These are phyloP conservation scores for Pichia sp. DNA, from an alignment of 1,139 yeast genomes.

Conservation along the genomic window DNA sequence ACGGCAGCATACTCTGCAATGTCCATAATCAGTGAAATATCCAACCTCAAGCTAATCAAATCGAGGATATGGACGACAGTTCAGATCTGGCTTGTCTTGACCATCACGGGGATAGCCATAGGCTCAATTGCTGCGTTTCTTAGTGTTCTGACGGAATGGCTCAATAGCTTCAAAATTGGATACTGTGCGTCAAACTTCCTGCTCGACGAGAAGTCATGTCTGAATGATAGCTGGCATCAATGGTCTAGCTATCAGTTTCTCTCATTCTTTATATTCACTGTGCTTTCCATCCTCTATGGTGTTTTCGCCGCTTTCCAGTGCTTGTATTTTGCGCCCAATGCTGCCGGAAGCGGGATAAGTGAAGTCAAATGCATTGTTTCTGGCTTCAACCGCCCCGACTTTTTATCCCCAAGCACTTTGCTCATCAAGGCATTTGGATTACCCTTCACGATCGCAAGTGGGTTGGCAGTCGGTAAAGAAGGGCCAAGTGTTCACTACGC, in stretches of 20 bases:
- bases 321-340: constrained; percentile 71
- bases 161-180: constrained; percentile 77
- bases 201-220: background rate
- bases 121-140: constrained; percentile 81
- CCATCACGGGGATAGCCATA: constrained; percentile 67
- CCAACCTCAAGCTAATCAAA: constrained; percentile 14
- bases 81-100: constrained; percentile 73
- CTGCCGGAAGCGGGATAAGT: constrained; percentile 96
- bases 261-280: constrained; percentile 58
- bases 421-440: constrained; percentile 72
- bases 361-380: constrained; percentile 94
- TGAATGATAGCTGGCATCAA: constrained; percentile 11
- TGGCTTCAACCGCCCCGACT: constrained; percentile 80
- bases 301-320: constrained; percentile 66
- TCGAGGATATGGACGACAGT: constrained; percentile 39
- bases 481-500: constrained; percentile 88
- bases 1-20: constrained; percentile 10
- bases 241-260: constrained; percentile 47
- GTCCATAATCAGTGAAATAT: constrained; percentile 11
- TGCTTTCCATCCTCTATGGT: constrained; percentile 60
- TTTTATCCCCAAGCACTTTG: constrained; percentile 70
- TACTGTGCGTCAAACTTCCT: constrained; percentile 46
- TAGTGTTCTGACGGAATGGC: constrained; percentile 79
- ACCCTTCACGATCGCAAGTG: constrained; percentile 83
- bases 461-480: constrained; percentile 77